These are phyloP conservation scores for Dryadomyces quercivorus DNA, from an alignment of 2,329 filamentous ascomycete species.

Conservation along the genomic window DNA sequence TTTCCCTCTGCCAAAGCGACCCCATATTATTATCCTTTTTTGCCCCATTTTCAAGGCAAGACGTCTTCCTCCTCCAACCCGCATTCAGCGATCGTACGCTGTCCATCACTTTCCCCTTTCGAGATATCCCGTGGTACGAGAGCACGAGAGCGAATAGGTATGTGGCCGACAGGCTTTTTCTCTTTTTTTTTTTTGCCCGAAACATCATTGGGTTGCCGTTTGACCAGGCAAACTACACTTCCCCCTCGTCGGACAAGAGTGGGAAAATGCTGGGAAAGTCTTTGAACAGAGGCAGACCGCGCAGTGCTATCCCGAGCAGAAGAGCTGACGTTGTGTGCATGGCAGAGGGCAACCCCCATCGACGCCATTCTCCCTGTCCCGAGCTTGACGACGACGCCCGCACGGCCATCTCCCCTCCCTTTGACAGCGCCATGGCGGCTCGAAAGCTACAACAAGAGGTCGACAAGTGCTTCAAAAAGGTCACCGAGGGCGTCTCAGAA, in stretches of 20 bases:
- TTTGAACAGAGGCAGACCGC: too few relatives aligned
- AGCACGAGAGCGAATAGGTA: background rate
- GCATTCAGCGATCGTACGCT: background rate
- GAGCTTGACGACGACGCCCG: background rate
- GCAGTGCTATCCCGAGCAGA: background rate
- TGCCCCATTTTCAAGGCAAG: background rate
- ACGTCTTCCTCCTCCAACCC: background rate
- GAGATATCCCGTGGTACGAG: background rate
- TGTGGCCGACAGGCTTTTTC: background rate
- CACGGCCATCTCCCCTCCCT: background rate
- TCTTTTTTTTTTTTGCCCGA: background rate
- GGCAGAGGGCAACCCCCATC: background rate
- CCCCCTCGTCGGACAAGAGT: too few relatives aligned
- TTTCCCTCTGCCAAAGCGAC: background rate
- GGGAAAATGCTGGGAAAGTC: too few relatives aligned
- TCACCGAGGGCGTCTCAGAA: constrained; percentile 78
- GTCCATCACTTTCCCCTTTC: background rate
- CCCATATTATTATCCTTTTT: background rate
- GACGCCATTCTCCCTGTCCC: background rate
- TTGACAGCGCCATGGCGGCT: constrained; percentile 59
- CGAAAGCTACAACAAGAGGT: constrained; percentile 97
- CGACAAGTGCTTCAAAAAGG: constrained; percentile 99
- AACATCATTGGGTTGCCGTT: background rate
- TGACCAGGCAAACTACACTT: background rate
- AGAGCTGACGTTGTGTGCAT: background rate